phyloP scores from a whole-genome alignment of 495 filamentous ascomycete genomes.

The Trichocladium uniseriatum region DNA sequence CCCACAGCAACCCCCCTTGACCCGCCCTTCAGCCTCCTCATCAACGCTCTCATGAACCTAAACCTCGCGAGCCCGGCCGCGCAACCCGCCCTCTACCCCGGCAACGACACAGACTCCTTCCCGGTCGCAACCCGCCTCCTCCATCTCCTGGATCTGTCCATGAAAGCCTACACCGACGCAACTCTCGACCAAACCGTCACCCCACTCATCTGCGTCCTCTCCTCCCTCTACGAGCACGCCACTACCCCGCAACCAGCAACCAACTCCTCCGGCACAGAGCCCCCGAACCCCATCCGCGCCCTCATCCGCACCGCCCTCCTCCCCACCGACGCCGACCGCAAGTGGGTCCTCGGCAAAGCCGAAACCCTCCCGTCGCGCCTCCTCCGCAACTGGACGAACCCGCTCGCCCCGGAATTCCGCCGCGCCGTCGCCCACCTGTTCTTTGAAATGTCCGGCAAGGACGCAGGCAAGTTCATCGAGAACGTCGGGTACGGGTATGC shows the following conservation, averaged over 20 bases:
- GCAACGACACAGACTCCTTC: conserved; percentile 46
- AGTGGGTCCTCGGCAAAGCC: conserved; percentile 64
- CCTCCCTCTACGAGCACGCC: conserved; percentile 62
- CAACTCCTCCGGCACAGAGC: background rate
- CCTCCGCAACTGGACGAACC: conserved; percentile 68
- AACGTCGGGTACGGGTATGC: conserved; percentile 91
- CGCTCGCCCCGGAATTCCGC: conserved; percentile 57
- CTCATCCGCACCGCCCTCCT: conserved; percentile 61
- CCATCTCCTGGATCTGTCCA: conserved; percentile 60
- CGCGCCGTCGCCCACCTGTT: conserved; percentile 69
- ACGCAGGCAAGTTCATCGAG: conserved; percentile 60
- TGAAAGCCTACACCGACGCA: conserved; percentile 47
- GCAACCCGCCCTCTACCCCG: conserved; percentile 53
- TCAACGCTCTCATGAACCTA: conserved; percentile 76
- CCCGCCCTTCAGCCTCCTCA: conserved; percentile 45
- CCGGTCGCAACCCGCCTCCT: conserved; percentile 64
- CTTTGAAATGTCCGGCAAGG: conserved; percentile 75
- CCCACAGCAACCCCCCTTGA: conserved; percentile 33
- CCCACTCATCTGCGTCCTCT: conserved; percentile 64
- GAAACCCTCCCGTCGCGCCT: conserved; percentile 68
- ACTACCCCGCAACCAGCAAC: too few relatives aligned
- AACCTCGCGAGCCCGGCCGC: conserved; percentile 44
- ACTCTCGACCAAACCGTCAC: conserved; percentile 60
- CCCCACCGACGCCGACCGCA: conserved; percentile 71
- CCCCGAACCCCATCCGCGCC: conserved; percentile 33